Evolutionary conservation across 768 basidiomycete species (phyloP).

Genomic region (Suillus alpinus): DNA sequence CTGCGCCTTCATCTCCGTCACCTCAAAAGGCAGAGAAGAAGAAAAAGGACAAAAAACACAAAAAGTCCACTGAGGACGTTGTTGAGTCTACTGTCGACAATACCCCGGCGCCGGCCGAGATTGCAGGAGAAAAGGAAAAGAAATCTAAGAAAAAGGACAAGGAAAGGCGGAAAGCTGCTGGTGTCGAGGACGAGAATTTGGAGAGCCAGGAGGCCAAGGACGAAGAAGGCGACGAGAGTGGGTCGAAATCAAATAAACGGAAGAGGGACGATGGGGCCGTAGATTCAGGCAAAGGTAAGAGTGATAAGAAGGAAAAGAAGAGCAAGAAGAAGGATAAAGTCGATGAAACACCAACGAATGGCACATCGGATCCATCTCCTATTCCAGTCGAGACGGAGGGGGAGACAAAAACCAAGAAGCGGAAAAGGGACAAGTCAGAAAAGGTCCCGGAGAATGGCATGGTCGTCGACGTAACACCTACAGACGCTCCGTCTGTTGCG

Average conservation of each 20-base stretch:
- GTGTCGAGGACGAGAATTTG: slow-evolving; percentile 9
- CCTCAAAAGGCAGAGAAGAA: slow-evolving; percentile 13
- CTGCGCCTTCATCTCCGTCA: background rate
- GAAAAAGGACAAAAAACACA: slow-evolving; percentile 17
- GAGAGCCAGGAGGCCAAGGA: slow-evolving; percentile 16
- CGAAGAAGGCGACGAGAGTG: slow-evolving; percentile 11
- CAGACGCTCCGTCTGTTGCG: slow-evolving; percentile 7
- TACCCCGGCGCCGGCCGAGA: slow-evolving; percentile 7
- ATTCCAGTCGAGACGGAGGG: slow-evolving; percentile 12
- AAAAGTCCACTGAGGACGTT: slow-evolving; percentile 13
- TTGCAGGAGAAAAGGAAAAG: slow-evolving; percentile 11
- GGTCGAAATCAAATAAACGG: slow-evolving; percentile 32
- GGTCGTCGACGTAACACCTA: slow-evolving; percentile 17
- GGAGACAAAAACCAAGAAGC: slow-evolving; percentile 19
- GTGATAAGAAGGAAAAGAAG: slow-evolving; percentile 7
- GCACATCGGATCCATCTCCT: background rate
- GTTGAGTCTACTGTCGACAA: slow-evolving; percentile 10
- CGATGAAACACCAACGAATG: slow-evolving; percentile 19
- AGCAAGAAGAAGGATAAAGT: slow-evolving; percentile 30
- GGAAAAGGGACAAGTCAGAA: slow-evolving; percentile 20
- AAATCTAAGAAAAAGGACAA: slow-evolving; percentile 17
- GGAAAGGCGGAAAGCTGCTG: slow-evolving; percentile 14
- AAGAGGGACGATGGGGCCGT: slow-evolving; percentile 21
- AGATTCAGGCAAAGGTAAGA: slow-evolving; percentile 10
- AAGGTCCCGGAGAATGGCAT: slow-evolving; percentile 15